Base-by-base conservation (phyloP, 2,329 filamentous ascomycete genomes). In the Aureobasidium sp. region DNA sequence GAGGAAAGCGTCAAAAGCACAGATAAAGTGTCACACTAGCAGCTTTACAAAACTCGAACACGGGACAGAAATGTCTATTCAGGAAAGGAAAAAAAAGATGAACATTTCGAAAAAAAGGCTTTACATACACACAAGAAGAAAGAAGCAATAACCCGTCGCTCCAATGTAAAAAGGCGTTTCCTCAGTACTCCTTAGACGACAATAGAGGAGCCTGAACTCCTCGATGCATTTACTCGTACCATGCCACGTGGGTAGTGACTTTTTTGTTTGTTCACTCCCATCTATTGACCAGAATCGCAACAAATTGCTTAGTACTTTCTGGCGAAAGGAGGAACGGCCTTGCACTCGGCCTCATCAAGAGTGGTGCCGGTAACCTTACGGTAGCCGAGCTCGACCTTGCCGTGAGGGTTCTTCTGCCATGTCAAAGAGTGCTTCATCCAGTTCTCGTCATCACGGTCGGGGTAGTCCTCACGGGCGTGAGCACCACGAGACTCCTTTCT, bases 351-450 rank as follows among this genome's bases (percentile, higher is more conserved):
- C 81, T 95, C 90, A 66, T 97, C 93, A 62, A 98, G 77, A 22
- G 93, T 97, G 58, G 80, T 84, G 61, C 78, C 79, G 58, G 87
- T 85, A 57, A 98, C 93, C 59, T 79, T 77, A 71, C 93, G 83
- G 81, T 97, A 97, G 58, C 81, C 78, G 59, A 97, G 78, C 57
- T 97, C 86, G 53, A 93, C 83, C 75, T 89, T 82, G 68, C 86
- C 86, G 66, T 97, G 91, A 29, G 90, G 88, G 68, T 84, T 71
- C 85, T 89, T 94, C 80, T 98, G 93, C 86, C 86, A 98, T 61
- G 85, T 89, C 57, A 98, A 81, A 40, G 89, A 95, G 81, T 98
- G 93, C 85, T 97, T 97, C 91, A 96, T 96, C 91, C 91, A 97
- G 72, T 94, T 86, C 72, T 84, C 79, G 69, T 98, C 93, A 68